These are phyloP conservation scores for Rubia balearica DNA, from an alignment of 305 asterid genomes.

Conservation along the genomic window DNA sequence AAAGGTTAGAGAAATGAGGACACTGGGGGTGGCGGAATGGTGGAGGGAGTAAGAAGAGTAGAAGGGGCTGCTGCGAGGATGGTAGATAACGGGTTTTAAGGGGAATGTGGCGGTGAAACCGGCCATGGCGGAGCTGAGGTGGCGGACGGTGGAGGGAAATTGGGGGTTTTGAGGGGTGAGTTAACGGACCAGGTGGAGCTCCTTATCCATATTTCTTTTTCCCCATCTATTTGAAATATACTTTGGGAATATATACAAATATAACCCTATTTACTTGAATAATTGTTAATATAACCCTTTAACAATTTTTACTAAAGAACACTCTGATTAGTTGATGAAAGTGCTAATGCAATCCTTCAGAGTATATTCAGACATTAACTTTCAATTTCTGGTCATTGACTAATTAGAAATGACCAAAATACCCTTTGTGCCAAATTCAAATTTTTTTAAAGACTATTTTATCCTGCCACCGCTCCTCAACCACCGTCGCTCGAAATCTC, in stretches of 20 bases:
- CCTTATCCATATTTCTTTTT: conserved; percentile 39
- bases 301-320: no score
- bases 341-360: no score
- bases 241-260: not conserved
- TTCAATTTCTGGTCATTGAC: no score
- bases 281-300: no score
- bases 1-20: conserved; percentile 2
- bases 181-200: conserved; percentile 25
- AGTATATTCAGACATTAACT: no score
- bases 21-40: conserved; percentile 19
- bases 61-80: conserved; percentile 25
- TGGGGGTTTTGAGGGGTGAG: not conserved
- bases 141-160: conserved; percentile 7
- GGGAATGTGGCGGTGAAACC: conserved; percentile 56
- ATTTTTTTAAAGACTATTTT: no score
- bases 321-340: no score
- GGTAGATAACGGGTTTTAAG: conserved; percentile 30
- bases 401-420: no score
- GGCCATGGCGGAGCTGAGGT: conserved; percentile 48
- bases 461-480: no score
- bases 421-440: no score
- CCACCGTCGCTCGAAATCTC: no score
- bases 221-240: not conserved
- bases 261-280: no score
- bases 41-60: conserved; percentile 24